Percentiles rank a stretch among this genome's conserved stretches.
phyloP scores from a whole-genome alignment of 176 grass and related monocot genomes.

The Cenchrus purpureus region DNA sequence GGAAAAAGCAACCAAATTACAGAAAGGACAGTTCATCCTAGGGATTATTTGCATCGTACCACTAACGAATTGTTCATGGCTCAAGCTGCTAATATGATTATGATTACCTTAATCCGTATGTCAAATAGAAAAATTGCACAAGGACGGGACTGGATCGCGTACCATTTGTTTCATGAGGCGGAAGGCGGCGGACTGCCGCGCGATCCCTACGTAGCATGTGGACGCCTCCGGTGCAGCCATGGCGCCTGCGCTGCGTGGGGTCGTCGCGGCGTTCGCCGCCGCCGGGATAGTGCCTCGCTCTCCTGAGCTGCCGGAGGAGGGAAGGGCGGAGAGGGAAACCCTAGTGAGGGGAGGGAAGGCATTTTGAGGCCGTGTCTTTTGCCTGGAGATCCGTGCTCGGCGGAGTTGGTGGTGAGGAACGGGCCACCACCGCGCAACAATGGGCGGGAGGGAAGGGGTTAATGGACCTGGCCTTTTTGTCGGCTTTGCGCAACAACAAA shows the following conservation, averaged over 20 bases:
- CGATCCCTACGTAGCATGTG: constrained; percentile 81
- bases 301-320: constrained; percentile 17
- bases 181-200: constrained; percentile 91
- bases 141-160: not conserved
- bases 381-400: constrained; percentile 45
- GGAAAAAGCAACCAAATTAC: not conserved
- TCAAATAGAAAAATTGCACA: not conserved
- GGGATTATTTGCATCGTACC: not conserved
- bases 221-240: constrained; percentile 83
- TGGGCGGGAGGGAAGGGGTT: too few species aligned
- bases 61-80: not conserved
- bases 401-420: constrained; percentile 35
- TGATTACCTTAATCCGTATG: not conserved
- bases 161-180: constrained; percentile 99
- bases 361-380: constrained; percentile 29
- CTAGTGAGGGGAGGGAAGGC: not conserved
- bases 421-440: too few species aligned
- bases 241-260: constrained; percentile 29
- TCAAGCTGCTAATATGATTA: not conserved
- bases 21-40: not conserved
- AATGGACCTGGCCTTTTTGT: too few species aligned
- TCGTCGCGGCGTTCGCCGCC: constrained; percentile 47
- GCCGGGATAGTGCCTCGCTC: constrained; percentile 25
- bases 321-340: constrained; percentile 36
- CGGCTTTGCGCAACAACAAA: too few species aligned